Conservation (phyloP, 2,329 filamentous ascomycete genomes). For the Fonsecaea multimorphosa region DNA sequence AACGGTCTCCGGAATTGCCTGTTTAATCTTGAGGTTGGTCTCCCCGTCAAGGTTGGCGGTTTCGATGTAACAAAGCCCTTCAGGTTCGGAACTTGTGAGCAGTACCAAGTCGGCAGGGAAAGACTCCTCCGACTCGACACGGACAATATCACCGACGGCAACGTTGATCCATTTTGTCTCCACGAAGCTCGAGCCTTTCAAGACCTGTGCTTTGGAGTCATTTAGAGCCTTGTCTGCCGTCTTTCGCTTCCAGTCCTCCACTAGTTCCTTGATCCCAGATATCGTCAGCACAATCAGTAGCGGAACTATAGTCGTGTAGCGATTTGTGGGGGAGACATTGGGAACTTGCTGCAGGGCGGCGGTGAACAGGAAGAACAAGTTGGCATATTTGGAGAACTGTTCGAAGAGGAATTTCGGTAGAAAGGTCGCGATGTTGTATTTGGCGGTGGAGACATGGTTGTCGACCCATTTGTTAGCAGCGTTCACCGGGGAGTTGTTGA, state of each 20-base stretch:
- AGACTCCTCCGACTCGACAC: constrained; percentile 91
- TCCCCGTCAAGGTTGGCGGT: constrained; percentile 97
- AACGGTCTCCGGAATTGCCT: constrained; percentile 90
- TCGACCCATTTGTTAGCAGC: constrained; percentile 86
- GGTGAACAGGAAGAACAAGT: constrained; percentile 98
- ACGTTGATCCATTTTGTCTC: constrained; percentile 95
- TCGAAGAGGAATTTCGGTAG: constrained; percentile 96
- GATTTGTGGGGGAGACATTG: constrained; percentile 90
- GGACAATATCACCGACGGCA: constrained; percentile 86
- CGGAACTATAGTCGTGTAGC: constrained; percentile 95
- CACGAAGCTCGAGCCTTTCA: constrained; percentile 82
- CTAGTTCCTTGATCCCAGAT: constrained; percentile 92
- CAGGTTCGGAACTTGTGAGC: constrained; percentile 92
- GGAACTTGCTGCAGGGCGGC: constrained; percentile 94
- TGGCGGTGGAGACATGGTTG: constrained; percentile 96
- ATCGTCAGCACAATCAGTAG: constrained; percentile 86
- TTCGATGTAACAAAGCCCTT: constrained; percentile 98
- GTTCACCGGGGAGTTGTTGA: constrained; percentile 96
- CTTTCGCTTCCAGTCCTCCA: constrained; percentile 92
- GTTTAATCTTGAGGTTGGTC: constrained; percentile 98
- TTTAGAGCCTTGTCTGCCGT: constrained; percentile 86
- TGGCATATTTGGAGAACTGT: constrained; percentile 99
- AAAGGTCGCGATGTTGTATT: constrained; percentile 94
- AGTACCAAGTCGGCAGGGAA: constrained; percentile 94
- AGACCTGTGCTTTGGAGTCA: constrained; percentile 79